Percentiles rank a stretch among this genome's conserved stretches.
Evolutionary conservation across 208 protist species (phyloP).

Genomic region (Leptomonas seymouri): DNA sequence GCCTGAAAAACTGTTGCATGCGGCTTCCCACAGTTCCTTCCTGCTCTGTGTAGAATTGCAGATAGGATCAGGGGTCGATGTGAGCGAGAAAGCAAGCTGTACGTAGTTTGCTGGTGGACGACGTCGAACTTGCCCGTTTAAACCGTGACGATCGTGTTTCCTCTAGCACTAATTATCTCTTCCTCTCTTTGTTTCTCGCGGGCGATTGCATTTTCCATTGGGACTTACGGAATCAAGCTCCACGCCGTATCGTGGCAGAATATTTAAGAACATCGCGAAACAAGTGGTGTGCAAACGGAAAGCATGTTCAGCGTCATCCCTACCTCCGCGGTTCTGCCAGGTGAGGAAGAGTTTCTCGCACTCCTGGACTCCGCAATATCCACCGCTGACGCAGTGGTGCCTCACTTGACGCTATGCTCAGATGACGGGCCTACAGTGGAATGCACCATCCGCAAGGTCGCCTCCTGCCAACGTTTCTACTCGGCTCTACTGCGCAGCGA

Average conservation of each 20-base stretch:
- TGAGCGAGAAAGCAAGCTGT: too few relatives aligned
- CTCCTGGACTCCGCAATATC: conserved; percentile 26
- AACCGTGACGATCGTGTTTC: too few relatives aligned
- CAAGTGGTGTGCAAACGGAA: not conserved
- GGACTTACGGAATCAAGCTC: too few relatives aligned
- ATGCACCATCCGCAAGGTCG: conserved; percentile 21
- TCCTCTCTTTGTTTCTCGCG: too few relatives aligned
- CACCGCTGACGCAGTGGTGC: conserved; percentile 20
- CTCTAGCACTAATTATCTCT: too few relatives aligned
- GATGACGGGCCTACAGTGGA: not conserved
- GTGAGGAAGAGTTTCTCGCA: conserved; percentile 3
- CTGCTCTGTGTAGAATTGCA: too few relatives aligned
- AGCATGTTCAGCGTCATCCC: conserved; percentile 30
- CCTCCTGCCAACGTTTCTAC: conserved; percentile 26
- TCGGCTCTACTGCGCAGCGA: conserved; percentile 33
- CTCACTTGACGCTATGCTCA: conserved; percentile 3
- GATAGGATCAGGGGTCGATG: too few relatives aligned
- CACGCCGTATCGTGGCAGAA: not conserved
- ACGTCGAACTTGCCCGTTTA: too few relatives aligned
- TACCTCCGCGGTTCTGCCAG: conserved; percentile 15
- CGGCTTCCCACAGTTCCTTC: too few relatives aligned
- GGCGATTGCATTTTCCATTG: too few relatives aligned
- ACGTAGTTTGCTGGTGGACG: too few relatives aligned
- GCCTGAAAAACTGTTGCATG: too few relatives aligned
- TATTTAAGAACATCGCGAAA: not conserved